These are phyloP conservation scores for Nakazawaea holstii DNA, from an alignment of 805 yeast genomes.

Conservation along the genomic window DNA sequence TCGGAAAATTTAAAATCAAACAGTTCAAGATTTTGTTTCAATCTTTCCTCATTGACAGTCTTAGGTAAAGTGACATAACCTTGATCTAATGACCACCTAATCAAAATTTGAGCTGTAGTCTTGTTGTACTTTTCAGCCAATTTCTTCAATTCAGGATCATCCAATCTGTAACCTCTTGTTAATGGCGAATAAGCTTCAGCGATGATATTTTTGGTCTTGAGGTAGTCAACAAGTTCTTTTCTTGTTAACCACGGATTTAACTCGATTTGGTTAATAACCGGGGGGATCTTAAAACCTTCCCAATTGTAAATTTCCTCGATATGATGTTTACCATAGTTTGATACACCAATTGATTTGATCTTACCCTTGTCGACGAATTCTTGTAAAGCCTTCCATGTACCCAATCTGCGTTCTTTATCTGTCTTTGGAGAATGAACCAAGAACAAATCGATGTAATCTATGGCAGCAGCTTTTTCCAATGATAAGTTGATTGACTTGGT, in stretches of 20 bases:
- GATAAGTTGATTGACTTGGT: slow-evolving; percentile 36
- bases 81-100: slow-evolving; percentile 64
- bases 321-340: slow-evolving; percentile 58
- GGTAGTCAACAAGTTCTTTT: slow-evolving; percentile 37
- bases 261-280: slow-evolving; percentile 48
- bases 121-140: slow-evolving; percentile 45
- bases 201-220: slow-evolving; percentile 38
- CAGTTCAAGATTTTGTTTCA: slow-evolving; percentile 35
- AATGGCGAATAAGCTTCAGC: slow-evolving; percentile 64
- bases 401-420: slow-evolving; percentile 36
- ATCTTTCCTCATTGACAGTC: slow-evolving; percentile 28
- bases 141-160: slow-evolving; percentile 34
- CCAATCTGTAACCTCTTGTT: slow-evolving; percentile 44
- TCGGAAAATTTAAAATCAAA: slow-evolving; percentile 35
- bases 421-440: slow-evolving; percentile 51
- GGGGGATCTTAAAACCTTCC: slow-evolving; percentile 36
- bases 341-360: slow-evolving; percentile 55
- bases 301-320: slow-evolving; percentile 46
- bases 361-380: slow-evolving; percentile 46
- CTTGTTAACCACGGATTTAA: slow-evolving; percentile 47
- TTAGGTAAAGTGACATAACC: slow-evolving; percentile 45
- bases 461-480: slow-evolving; percentile 33
- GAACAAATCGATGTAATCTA: slow-evolving; percentile 49
- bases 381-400: slow-evolving; percentile 52
- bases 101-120: slow-evolving; percentile 53